A percentile compares a stretch with the other conserved stretches of the same genome.
Evolutionary conservation across 1,284 basidiomycete genomes (phyloP).

Genomic region (Apiotrichum mycotoxinovorans): DNA sequence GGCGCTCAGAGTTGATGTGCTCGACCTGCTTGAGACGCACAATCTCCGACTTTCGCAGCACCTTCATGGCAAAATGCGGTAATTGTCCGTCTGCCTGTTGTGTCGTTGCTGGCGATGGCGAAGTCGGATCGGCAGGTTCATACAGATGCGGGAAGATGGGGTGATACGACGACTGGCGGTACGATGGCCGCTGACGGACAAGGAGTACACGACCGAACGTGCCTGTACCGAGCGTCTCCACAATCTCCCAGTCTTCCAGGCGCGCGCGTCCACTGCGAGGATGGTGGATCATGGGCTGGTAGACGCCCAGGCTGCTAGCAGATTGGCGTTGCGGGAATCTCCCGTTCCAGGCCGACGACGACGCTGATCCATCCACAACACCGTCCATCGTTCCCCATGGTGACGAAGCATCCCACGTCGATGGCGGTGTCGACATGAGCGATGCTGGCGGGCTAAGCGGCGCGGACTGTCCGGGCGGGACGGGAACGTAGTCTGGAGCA

Average conservation of each 20-base stretch:
- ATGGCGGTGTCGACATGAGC: conserved; percentile 38
- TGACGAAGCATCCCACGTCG: conserved; percentile 30
- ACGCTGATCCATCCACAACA: conserved; percentile 12
- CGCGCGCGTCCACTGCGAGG: conserved; percentile 27
- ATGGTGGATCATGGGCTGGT: conserved; percentile 5
- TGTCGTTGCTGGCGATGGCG: conserved; percentile 40
- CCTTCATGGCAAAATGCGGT: conserved; percentile 56
- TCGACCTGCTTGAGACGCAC: conserved; percentile 57
- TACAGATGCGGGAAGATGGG: conserved; percentile 50
- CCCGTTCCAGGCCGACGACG: conserved; percentile 10
- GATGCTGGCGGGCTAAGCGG: conserved; percentile 42
- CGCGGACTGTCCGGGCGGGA: conserved; percentile 17
- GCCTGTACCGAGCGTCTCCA: conserved; percentile 51
- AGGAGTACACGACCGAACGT: conserved; percentile 51
- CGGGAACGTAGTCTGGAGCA: conserved; percentile 17
- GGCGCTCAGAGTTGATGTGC: conserved; percentile 57
- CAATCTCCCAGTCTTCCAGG: conserved; percentile 49
- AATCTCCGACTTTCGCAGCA: conserved; percentile 55
- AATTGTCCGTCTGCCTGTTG: conserved; percentile 44
- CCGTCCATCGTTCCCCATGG: conserved; percentile 28
- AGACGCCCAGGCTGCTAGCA: background rate
- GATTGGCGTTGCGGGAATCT: conserved; percentile 6
- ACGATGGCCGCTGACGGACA: conserved; percentile 47
- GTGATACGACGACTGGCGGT: conserved; percentile 47
- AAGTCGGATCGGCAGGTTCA: conserved; percentile 38